phyloP scores from a whole-genome alignment of 1,139 yeast species.

The Sugiyamaella xylanicola region DNA sequence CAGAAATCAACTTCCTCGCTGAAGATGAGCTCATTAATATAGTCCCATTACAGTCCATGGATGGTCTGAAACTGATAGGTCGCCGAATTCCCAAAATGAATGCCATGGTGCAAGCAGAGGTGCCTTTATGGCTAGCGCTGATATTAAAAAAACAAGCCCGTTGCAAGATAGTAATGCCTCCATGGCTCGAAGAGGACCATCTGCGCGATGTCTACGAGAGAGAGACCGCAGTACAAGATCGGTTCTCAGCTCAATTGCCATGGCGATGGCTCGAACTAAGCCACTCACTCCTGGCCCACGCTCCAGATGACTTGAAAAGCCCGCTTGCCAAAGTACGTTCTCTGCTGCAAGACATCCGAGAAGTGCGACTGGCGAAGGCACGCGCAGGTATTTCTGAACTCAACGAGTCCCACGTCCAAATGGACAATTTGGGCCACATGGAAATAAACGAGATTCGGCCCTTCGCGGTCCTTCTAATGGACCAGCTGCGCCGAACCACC shows the following conservation, averaged over 20 bases:
- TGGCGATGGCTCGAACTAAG: slow-evolving; percentile 87
- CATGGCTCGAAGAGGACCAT: slow-evolving; percentile 70
- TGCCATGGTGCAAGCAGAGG: slow-evolving; percentile 69
- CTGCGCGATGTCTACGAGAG: slow-evolving; percentile 65
- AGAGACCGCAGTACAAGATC: slow-evolving; percentile 59
- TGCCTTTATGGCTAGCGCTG: slow-evolving; percentile 89
- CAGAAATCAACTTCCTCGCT: slow-evolving; percentile 80
- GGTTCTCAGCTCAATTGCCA: slow-evolving; percentile 69
- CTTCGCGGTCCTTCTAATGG: slow-evolving; percentile 77
- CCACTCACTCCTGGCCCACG: slow-evolving; percentile 63
- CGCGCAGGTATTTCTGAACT: slow-evolving; percentile 75
- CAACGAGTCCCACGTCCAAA: slow-evolving; percentile 79
- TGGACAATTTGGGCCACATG: slow-evolving; percentile 78
- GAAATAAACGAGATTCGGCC: slow-evolving; percentile 91
- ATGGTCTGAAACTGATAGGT: slow-evolving; percentile 64
- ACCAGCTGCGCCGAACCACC: slow-evolving; percentile 61
- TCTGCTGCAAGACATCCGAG: slow-evolving; percentile 78
- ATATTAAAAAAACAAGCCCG: slow-evolving; percentile 80
- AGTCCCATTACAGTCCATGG: slow-evolving; percentile 73
- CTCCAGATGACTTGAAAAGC: slow-evolving; percentile 60
- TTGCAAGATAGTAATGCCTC: slow-evolving; percentile 84
- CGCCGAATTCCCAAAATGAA: slow-evolving; percentile 52
- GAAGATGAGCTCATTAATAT: slow-evolving; percentile 76
- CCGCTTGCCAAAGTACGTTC: slow-evolving; percentile 67
- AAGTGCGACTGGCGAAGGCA: slow-evolving; percentile 77